phyloP scores from a whole-genome alignment of 768 basidiomycete genomes.

The Boletus tomentosulus region DNA sequence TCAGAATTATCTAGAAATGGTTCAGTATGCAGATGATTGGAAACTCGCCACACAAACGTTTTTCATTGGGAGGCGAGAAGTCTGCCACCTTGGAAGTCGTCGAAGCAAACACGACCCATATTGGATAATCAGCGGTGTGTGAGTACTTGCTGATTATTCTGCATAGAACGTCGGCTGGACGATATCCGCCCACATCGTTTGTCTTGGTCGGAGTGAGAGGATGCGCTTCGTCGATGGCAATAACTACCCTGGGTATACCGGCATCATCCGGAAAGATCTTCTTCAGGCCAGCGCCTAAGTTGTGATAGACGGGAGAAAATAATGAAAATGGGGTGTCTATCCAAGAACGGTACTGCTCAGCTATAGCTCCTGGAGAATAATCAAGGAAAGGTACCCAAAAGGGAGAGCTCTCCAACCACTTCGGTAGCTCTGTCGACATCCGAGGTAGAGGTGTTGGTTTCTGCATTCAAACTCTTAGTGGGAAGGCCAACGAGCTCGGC shows the following conservation, averaged over 20 bases:
- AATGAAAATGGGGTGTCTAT: no score
- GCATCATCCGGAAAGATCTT: not conserved
- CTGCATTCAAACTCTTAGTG: not conserved
- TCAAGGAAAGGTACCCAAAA: no score
- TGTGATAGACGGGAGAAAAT: not conserved
- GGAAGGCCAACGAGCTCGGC: not conserved
- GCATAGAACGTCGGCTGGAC: constrained; percentile 5
- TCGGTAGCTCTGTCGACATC: no score
- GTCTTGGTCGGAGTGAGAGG: not conserved
- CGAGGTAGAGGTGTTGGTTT: no score
- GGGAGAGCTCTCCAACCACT: no score
- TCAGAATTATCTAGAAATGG: constrained; percentile 7
- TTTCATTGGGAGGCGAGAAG: constrained; percentile 3
- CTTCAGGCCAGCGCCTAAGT: not conserved
- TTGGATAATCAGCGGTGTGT: not conserved
- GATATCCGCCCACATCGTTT: not conserved
- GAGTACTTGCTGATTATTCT: constrained; percentile 8
- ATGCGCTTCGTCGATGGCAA: constrained; percentile 18
- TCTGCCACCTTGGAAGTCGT: constrained; percentile 9
- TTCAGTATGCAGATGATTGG: not conserved
- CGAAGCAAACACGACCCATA: constrained; percentile 17
- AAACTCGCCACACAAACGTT: not conserved
- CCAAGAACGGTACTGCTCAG: no score
- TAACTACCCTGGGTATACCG: constrained; percentile 1
- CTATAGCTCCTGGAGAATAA: no score